These are phyloP conservation scores for Musa acuminata DNA, from an alignment of 176 grass and related monocot genomes.

Conservation along the genomic window DNA sequence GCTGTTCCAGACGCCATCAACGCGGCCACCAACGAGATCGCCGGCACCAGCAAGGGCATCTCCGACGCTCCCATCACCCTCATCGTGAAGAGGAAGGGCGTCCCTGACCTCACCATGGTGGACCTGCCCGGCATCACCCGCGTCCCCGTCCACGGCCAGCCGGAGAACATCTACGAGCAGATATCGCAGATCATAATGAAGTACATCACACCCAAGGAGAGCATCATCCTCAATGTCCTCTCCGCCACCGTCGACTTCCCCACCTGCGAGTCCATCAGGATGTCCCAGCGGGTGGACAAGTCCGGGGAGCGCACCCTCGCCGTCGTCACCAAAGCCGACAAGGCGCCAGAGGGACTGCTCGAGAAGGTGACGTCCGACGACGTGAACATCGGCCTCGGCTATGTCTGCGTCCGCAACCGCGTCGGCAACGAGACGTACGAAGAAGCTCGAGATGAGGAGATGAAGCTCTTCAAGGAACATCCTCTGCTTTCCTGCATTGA, in stretches of 20 bases:
- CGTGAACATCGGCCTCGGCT: conserved; percentile 44
- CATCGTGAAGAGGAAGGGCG: conserved; percentile 41
- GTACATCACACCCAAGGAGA: conserved; percentile 43
- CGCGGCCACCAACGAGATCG: conserved; percentile 32
- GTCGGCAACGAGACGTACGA: conserved; percentile 39
- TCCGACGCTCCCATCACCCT: conserved; percentile 49
- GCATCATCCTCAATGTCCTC: conserved; percentile 67
- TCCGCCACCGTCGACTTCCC: conserved; percentile 55
- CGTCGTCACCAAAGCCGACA: conserved; percentile 52
- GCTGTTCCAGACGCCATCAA: conserved; percentile 29
- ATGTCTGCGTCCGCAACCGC: conserved; percentile 69
- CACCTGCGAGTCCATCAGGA: conserved; percentile 55
- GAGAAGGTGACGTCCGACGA: conserved; percentile 73
- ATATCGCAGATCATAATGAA: conserved; percentile 34
- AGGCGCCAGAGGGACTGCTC: conserved; percentile 31
- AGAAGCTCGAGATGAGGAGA: conserved; percentile 24
- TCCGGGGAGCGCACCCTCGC: conserved; percentile 49
- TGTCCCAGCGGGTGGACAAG: conserved; percentile 61
- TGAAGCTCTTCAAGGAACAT: conserved; percentile 19
- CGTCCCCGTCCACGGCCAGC: conserved; percentile 38
- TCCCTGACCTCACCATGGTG: conserved; percentile 18
- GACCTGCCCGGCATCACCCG: conserved; percentile 45
- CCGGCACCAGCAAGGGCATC: conserved; percentile 49
- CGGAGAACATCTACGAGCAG: conserved; percentile 52
- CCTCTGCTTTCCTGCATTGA: conserved; percentile 24